A percentile compares a stretch with the other conserved stretches of the same genome.
phyloP scores from a whole-genome alignment of 768 basidiomycete genomes.

The Suillus bovinus region DNA sequence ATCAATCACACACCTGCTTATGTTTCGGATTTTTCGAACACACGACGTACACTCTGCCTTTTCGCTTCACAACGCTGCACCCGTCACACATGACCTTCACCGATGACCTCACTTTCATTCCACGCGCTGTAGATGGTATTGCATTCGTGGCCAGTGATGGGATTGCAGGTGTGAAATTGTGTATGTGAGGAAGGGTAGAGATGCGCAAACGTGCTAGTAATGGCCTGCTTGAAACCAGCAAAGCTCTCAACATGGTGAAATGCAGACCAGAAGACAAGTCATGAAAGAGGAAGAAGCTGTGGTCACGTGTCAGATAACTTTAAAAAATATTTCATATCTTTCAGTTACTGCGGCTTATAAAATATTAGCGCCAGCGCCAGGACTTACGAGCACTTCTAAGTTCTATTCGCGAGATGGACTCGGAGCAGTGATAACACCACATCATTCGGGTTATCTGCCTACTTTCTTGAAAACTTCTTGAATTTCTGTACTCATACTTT shows the following conservation, averaged over 20 bases:
- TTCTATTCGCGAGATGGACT: constrained; percentile 5
- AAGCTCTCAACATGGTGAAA: constrained; percentile 58
- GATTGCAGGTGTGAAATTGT: constrained; percentile 31
- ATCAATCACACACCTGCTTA: constrained; percentile 71
- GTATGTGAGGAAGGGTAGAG: constrained; percentile 33
- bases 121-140: constrained; percentile 51
- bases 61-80: constrained; percentile 84
- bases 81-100: constrained; percentile 96
- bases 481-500: not conserved
- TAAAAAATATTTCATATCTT: too few relatives aligned
- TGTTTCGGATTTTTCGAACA: constrained; percentile 96
- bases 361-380: too few relatives aligned
- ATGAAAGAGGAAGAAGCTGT: not conserved
- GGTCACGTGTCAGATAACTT: constrained; percentile 11
- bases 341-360: too few relatives aligned
- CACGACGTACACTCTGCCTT: constrained; percentile 89
- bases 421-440: not conserved
- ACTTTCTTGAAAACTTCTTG: not conserved
- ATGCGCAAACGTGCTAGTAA: constrained; percentile 54
- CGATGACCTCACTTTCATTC: constrained; percentile 96
- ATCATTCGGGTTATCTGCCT: not conserved
- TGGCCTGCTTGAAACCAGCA: constrained; percentile 63
- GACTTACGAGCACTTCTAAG: not conserved
- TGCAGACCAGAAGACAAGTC: constrained; percentile 1
- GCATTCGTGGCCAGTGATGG: constrained; percentile 20